Percentiles rank a stretch among this genome's conserved stretches.
These are phyloP conservation scores for Flaveria brownii DNA, from an alignment of 129 eudicot genomes.

Conservation along the genomic window DNA sequence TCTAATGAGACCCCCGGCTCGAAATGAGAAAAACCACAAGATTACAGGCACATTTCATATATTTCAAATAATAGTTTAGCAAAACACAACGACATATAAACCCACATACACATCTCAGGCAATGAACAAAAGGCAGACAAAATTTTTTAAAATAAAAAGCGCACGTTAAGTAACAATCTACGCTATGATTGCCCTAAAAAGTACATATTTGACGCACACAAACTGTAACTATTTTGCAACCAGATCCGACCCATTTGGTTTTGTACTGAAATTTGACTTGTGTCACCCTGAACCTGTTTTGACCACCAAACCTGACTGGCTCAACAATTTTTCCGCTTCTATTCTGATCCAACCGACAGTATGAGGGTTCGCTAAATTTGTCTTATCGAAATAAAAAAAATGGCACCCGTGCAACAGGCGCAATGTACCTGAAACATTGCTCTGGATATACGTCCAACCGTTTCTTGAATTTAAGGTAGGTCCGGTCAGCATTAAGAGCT, in stretches of 20 bases:
- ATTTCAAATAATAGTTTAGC: too few species aligned
- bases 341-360: conserved; percentile 1
- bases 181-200: background rate
- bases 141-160: too few species aligned
- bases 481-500: conserved; percentile 81
- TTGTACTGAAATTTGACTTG: background rate
- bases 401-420: background rate
- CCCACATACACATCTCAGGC: too few species aligned
- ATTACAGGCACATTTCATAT: too few species aligned
- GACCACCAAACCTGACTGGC: background rate
- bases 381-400: background rate
- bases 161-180: too few species aligned
- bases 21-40: too few species aligned
- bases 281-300: background rate
- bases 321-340: background rate
- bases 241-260: background rate
- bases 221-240: background rate
- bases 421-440: conserved; percentile 87
- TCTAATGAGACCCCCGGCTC: too few species aligned
- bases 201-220: background rate
- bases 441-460: conserved; percentile 78
- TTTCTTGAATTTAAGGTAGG: conserved; percentile 94
- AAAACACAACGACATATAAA: too few species aligned
- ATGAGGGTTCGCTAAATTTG: background rate
- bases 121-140: too few species aligned